Evolutionary conservation across 129 eudicot species (phyloP).

Genomic region (Daucus carota): DNA sequence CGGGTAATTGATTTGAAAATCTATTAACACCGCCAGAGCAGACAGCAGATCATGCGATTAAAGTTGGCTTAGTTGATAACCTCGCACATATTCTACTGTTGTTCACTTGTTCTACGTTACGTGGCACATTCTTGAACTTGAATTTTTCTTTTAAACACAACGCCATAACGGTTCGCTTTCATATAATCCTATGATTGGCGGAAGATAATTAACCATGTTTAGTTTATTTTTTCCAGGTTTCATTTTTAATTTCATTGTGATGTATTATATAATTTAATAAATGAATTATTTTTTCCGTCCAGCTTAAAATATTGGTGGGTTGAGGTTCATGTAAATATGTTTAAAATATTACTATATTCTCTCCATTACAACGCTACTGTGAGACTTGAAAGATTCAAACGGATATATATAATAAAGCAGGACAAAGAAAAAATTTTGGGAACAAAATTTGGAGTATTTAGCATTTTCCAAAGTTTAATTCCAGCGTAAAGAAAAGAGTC

Average conservation of each 20-base stretch:
- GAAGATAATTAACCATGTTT: no score
- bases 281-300: no score
- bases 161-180: neutral
- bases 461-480: neutral
- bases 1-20: neutral
- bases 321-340: neutral
- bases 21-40: neutral
- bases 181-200: no score
- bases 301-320: no score
- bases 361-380: neutral
- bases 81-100: neutral
- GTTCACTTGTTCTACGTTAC: no score
- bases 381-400: neutral
- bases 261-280: no score
- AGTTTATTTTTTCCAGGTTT: no score
- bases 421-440: neutral
- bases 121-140: neutral
- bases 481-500: neutral
- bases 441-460: no score
- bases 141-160: neutral
- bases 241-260: no score
- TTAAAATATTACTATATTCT: no score
- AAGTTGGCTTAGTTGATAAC: neutral
- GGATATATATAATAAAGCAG: neutral
- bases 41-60: neutral